Conservation (phyloP, 345 rosid genomes). For the Garcia nutans region DNA sequence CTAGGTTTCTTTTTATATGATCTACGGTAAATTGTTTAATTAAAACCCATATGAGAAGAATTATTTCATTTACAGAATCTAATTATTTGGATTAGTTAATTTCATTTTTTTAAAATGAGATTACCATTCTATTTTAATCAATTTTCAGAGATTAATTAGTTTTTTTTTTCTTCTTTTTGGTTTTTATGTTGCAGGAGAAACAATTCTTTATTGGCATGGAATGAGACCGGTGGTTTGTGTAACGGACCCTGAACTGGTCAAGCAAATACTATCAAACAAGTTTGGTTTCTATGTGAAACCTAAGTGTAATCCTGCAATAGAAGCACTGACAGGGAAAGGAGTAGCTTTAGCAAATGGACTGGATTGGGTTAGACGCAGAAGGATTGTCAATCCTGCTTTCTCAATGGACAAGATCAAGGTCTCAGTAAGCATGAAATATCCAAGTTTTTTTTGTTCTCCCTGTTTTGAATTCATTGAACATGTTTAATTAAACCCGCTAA, state of each 20-base stretch:
- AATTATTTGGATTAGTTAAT: too few species aligned
- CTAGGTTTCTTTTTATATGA: too few species aligned
- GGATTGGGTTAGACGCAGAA: slow-evolving; percentile 75
- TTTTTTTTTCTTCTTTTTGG: background rate
- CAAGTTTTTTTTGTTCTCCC: background rate
- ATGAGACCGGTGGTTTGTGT: slow-evolving; percentile 71
- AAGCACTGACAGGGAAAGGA: slow-evolving; percentile 75
- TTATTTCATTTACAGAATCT: too few species aligned
- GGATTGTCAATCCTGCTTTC: slow-evolving; percentile 70
- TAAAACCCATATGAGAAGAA: too few species aligned
- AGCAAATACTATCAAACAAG: slow-evolving; percentile 64
- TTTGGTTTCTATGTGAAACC: slow-evolving; percentile 71
- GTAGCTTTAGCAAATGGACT: slow-evolving; percentile 65
- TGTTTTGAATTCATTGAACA: background rate
- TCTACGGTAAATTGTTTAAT: too few species aligned
- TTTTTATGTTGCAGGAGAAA: slow-evolving; percentile 46
- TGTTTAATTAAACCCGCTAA: background rate
- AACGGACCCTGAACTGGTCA: slow-evolving; percentile 69
- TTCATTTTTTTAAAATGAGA: too few species aligned
- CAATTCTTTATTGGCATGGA: slow-evolving; percentile 81
- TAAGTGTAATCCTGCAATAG: slow-evolving; percentile 53
- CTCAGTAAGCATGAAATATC: background rate
- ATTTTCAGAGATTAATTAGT: too few species aligned
- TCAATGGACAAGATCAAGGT: slow-evolving; percentile 86
- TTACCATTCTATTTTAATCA: too few species aligned